Percentiles rank a stretch among this genome's conserved stretches.
phyloP scores from a whole-genome alignment of 2,329 filamentous ascomycete species.

The Colletotrichum sansevieriae region DNA sequence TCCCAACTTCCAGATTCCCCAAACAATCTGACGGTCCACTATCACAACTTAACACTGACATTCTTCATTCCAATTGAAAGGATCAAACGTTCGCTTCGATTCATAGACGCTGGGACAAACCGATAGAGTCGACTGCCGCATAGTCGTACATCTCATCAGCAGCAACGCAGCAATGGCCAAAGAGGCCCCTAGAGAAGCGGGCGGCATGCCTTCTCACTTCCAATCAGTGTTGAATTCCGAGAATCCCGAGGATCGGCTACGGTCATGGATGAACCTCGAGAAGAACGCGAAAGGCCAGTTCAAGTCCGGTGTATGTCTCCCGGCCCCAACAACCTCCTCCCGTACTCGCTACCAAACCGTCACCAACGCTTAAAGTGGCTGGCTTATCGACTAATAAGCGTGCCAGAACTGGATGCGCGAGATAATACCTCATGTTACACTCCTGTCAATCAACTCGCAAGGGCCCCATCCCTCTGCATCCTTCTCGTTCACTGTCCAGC shows the following conservation, averaged over 20 bases:
- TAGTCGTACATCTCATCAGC: conserved; percentile 65
- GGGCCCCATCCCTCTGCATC: conserved; percentile 55
- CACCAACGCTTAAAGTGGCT: not conserved
- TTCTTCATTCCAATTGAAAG: no score
- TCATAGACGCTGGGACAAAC: not conserved
- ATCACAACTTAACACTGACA: no score
- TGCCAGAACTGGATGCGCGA: conserved; percentile 59
- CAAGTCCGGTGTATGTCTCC: conserved; percentile 49
- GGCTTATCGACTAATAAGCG: conserved; percentile 1
- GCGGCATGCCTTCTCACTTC: conserved; percentile 82
- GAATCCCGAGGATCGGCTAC: conserved; percentile 47
- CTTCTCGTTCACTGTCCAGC: conserved; percentile 64
- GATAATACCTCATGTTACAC: conserved; percentile 56
- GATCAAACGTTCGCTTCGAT: no score
- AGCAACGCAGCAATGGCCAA: conserved; percentile 64
- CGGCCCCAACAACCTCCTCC: not conserved
- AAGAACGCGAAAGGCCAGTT: conserved; percentile 47
- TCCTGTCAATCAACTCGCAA: conserved; percentile 53
- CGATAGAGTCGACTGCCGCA: not conserved
- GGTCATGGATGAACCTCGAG: conserved; percentile 49
- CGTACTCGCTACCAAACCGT: not conserved
- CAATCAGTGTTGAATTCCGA: conserved; percentile 34
- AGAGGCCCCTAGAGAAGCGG: conserved; percentile 79
- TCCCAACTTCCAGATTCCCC: not conserved
- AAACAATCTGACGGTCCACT: no score